phyloP scores from a whole-genome alignment of 768 basidiomycete genomes.

The Suillus fuscotomentosus region DNA sequence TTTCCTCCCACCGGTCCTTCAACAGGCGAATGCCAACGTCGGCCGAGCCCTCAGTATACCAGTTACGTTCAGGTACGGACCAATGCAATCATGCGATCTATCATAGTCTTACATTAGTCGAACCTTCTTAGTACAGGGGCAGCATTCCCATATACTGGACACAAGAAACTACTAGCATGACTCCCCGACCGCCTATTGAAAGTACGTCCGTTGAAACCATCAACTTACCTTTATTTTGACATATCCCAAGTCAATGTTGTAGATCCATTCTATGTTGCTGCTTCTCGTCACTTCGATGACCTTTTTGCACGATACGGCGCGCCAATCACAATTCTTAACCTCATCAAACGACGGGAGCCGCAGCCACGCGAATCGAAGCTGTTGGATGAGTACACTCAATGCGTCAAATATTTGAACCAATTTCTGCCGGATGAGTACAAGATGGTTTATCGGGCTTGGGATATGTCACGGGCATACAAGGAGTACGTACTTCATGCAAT shows the following conservation, averaged over 20 bases:
- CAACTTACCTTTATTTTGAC: slow-evolving; percentile 8
- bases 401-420: slow-evolving; percentile 91
- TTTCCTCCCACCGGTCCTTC: slow-evolving; percentile 50
- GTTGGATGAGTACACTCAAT: slow-evolving; percentile 87
- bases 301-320: slow-evolving; percentile 87
- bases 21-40: slow-evolving; percentile 38
- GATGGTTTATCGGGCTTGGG: slow-evolving; percentile 94
- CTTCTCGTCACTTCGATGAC: slow-evolving; percentile 90
- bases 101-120: not conserved
- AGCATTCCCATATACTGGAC: slow-evolving; percentile 98
- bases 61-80: slow-evolving; percentile 83
- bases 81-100: not conserved
- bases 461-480: slow-evolving; percentile 94
- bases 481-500: slow-evolving; percentile 52
- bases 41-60: slow-evolving; percentile 84
- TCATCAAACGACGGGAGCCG: slow-evolving; percentile 85
- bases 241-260: slow-evolving; percentile 72
- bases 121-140: slow-evolving; percentile 70
- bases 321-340: slow-evolving; percentile 87
- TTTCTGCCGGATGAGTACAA: slow-evolving; percentile 84
- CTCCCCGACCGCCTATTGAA: slow-evolving; percentile 93
- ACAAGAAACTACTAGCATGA: slow-evolving; percentile 88
- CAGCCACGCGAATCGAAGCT: slow-evolving; percentile 87
- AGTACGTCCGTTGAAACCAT: slow-evolving; percentile 49
- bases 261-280: slow-evolving; percentile 94